These are phyloP conservation scores for Cystobasidium onofrii DNA, from an alignment of 768 basidiomycete species.

Conservation along the genomic window DNA sequence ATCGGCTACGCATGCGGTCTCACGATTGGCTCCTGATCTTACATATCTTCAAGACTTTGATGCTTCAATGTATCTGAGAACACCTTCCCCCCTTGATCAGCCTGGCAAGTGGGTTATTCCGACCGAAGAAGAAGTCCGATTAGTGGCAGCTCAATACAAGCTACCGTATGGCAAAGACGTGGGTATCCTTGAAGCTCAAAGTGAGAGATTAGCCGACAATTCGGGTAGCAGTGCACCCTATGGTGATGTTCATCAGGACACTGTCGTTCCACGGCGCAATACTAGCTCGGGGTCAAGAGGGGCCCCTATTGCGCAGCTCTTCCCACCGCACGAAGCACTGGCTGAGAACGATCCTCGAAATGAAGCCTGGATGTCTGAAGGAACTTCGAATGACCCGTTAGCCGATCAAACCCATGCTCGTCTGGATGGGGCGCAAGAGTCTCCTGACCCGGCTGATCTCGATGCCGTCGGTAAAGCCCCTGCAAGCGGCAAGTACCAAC, in stretches of 20 bases:
- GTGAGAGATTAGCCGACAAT: not conserved
- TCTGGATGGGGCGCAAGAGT: no score
- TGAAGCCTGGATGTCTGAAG: no score
- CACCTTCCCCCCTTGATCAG: not conserved
- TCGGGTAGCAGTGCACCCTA: no score
- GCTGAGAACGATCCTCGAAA: no score
- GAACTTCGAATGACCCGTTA: no score
- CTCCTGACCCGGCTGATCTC: not conserved
- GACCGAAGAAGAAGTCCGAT: not conserved
- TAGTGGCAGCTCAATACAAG: not conserved
- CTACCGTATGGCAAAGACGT: not conserved
- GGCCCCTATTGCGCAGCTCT: not conserved
- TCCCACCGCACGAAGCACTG: no score
- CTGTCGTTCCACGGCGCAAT: not conserved
- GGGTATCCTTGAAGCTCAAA: no score
- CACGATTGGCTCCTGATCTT: not conserved
- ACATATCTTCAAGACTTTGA: not conserved
- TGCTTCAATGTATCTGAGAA: not conserved
- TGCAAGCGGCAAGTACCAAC: not conserved
- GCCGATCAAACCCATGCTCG: no score
- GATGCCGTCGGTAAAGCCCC: not conserved
- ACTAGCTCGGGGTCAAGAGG: not conserved
- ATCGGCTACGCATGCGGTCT: not conserved
- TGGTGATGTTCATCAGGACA: not conserved
- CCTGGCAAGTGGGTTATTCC: not conserved